Conservation (phyloP, 371 early-diverging fungal species). For the Mucor irregularis region DNA sequence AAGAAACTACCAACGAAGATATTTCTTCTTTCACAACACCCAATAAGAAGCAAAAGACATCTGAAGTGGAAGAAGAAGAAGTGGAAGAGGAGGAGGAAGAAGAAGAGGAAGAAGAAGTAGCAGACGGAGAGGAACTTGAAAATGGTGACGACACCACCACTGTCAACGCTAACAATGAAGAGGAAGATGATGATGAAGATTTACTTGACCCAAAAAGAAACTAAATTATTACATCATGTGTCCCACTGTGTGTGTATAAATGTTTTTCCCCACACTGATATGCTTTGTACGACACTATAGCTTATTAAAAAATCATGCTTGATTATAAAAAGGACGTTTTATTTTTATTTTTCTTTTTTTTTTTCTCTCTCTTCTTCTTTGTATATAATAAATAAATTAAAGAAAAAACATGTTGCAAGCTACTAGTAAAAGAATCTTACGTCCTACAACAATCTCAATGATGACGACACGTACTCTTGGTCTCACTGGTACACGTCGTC, state of each 20-base stretch:
- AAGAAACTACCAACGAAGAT: constrained; percentile 42
- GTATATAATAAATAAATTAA: no score
- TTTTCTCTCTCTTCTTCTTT: constrained; percentile 1
- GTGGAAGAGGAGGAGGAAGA: constrained; percentile 7
- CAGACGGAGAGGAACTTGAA: constrained; percentile 1
- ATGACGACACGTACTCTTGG: no score
- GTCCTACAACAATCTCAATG: background rate
- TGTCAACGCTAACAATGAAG: background rate
- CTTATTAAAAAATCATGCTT: constrained; percentile 9
- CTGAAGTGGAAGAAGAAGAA: constrained; percentile 1
- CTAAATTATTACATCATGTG: constrained; percentile 15
- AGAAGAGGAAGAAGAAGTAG: constrained; percentile 2
- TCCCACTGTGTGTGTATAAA: background rate
- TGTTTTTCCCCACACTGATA: no score
- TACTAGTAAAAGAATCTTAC: background rate
- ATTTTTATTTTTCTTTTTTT: background rate
- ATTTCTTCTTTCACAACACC: background rate
- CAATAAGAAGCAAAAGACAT: constrained; percentile 25
- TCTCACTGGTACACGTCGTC: background rate
- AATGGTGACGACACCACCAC: background rate
- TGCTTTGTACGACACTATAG: background rate
- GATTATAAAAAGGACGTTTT: background rate
- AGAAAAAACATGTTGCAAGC: background rate
- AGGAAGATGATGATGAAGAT: constrained; percentile 11
- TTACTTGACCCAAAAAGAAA: constrained; percentile 15